Evolutionary conservation across 2,329 filamentous ascomycete species (phyloP).

Genomic region (Clarireedia hainanense): DNA sequence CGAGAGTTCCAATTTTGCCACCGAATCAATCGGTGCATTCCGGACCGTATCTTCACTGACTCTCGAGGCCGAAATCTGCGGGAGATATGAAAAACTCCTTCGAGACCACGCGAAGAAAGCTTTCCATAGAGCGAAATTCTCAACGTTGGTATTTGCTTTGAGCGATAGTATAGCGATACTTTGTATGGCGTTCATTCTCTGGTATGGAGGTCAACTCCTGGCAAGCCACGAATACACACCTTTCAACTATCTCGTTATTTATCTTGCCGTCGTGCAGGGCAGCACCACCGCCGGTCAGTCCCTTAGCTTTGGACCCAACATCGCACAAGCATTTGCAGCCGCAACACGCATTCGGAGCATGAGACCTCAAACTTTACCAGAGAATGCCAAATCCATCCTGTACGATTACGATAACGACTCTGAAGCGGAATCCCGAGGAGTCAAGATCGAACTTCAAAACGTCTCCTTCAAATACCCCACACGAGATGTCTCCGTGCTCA

Average conservation of each 20-base stretch:
- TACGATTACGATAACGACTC: conserved; percentile 15
- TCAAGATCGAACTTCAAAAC: conserved; percentile 46
- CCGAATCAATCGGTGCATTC: conserved; percentile 54
- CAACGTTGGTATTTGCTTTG: conserved; percentile 43
- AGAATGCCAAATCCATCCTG: conserved; percentile 8
- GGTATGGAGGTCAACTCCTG: conserved; percentile 31
- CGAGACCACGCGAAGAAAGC: conserved; percentile 40
- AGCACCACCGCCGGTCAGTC: conserved; percentile 46
- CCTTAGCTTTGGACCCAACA: conserved; percentile 45
- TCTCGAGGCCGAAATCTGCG: conserved; percentile 49
- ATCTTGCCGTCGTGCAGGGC: conserved; percentile 43
- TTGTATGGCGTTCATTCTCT: conserved; percentile 49
- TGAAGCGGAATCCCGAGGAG: conserved; percentile 33
- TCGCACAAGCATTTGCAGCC: conserved; percentile 49
- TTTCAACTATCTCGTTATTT: conserved; percentile 46
- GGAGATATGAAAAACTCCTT: conserved; percentile 41
- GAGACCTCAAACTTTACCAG: conserved; percentile 11
- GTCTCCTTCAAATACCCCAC: conserved; percentile 55
- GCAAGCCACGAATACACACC: conserved; percentile 32
- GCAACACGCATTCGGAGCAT: conserved; percentile 49
- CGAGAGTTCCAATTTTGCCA: conserved; percentile 54
- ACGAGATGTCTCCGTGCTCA: conserved; percentile 48
- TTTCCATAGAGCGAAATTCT: conserved; percentile 39
- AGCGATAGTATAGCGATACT: conserved; percentile 48
- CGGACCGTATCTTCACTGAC: conserved; percentile 56